phyloP scores from a whole-genome alignment of 768 basidiomycete genomes.

The Hortiboletus campestris region DNA sequence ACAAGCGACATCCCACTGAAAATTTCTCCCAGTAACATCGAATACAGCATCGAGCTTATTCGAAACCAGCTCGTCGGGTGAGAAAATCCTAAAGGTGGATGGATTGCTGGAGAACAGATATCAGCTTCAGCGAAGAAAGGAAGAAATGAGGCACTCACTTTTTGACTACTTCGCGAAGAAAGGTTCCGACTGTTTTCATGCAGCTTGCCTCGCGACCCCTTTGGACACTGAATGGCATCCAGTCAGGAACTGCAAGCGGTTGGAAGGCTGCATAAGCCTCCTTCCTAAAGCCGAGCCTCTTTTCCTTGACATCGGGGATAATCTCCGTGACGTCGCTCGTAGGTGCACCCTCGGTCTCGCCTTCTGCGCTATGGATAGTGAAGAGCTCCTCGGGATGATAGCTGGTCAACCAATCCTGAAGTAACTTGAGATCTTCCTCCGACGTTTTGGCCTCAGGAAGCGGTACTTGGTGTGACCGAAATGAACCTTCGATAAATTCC shows the following conservation, averaged over 20 bases:
- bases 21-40: slow-evolving; percentile 64
- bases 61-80: slow-evolving; percentile 83
- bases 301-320: slow-evolving; percentile 51
- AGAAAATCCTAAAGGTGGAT: slow-evolving; percentile 80
- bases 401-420: slow-evolving; percentile 72
- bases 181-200: slow-evolving; percentile 68
- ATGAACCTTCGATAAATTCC: slow-evolving; percentile 78
- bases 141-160: slow-evolving; percentile 36
- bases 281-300: slow-evolving; percentile 67
- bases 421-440: slow-evolving; percentile 55
- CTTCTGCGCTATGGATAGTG: slow-evolving; percentile 17
- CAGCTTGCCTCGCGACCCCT: slow-evolving; percentile 66
- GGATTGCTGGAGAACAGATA: slow-evolving; percentile 54
- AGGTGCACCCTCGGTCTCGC: slow-evolving; percentile 46
- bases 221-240: slow-evolving; percentile 52
- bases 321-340: slow-evolving; percentile 54
- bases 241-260: slow-evolving; percentile 64
- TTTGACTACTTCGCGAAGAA: slow-evolving; percentile 55
- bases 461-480: slow-evolving; percentile 87
- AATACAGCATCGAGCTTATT: slow-evolving; percentile 87
- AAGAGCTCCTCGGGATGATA: slow-evolving; percentile 74
- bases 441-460: slow-evolving; percentile 69
- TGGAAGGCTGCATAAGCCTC: slow-evolving; percentile 64
- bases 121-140: background rate
- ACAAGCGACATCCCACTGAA: slow-evolving; percentile 78